Conservation (phyloP, 495 filamentous ascomycete species). For the Margaritispora aquatica region DNA sequence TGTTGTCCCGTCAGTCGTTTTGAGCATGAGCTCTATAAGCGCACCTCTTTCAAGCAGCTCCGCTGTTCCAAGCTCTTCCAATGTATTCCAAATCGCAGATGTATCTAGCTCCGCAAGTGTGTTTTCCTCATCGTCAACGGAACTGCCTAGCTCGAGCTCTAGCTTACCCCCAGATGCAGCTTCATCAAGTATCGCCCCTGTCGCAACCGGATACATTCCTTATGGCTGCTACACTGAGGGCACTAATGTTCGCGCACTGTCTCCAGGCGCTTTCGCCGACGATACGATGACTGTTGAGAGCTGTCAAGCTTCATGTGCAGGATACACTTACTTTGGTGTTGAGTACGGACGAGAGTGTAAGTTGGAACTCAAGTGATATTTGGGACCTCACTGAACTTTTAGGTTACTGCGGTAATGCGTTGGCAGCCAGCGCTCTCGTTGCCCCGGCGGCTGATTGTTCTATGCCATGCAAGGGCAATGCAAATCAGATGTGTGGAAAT, state of each 20-base stretch:
- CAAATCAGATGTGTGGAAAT: slow-evolving; percentile 49
- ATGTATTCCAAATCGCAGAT: too few relatives aligned
- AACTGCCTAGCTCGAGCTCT: neutral
- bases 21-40: too few relatives aligned
- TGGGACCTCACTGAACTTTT: too few relatives aligned
- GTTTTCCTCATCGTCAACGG: neutral
- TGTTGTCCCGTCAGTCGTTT: too few relatives aligned
- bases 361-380: too few relatives aligned
- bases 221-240: slow-evolving; percentile 24
- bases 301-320: slow-evolving; percentile 17
- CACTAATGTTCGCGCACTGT: slow-evolving; percentile 17
- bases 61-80: neutral
- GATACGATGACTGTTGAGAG: slow-evolving; percentile 22
- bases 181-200: slow-evolving; percentile 21
- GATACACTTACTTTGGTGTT: slow-evolving; percentile 23
- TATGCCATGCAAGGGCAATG: slow-evolving; percentile 48
- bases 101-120: too few relatives aligned
- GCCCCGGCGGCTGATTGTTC: slow-evolving; percentile 41
- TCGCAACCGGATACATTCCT: slow-evolving; percentile 24
- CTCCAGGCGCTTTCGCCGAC: slow-evolving; percentile 15
- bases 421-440: slow-evolving; percentile 10
- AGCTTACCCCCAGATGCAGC: neutral
- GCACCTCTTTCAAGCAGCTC: too few relatives aligned
- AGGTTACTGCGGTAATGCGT: slow-evolving; percentile 28
- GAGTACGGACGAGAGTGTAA: slow-evolving; percentile 41